Conservation (phyloP, 2,329 filamentous ascomycete species). For the Apiospora kogelbergensis region DNA sequence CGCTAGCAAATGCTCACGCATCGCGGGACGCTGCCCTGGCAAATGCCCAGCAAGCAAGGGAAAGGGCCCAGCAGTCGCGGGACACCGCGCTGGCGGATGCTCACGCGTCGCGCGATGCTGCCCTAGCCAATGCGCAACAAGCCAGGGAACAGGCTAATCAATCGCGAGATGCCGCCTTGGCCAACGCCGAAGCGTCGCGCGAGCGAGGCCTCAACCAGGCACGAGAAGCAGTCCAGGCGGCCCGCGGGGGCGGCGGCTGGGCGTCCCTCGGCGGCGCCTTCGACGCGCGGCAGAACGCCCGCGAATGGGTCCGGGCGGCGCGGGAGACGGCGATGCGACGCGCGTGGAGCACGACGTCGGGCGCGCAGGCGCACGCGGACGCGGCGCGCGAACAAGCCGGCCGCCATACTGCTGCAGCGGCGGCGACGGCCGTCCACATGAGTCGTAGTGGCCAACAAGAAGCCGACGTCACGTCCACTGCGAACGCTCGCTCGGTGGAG, state of each 20-base stretch:
- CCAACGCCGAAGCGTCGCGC: neutral
- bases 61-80: neutral
- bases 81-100: neutral
- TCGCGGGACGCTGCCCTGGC: neutral
- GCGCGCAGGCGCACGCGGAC: neutral
- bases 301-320: neutral
- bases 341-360: neutral
- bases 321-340: neutral
- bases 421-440: no score
- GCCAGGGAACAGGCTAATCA: neutral
- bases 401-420: neutral
- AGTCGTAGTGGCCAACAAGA: no score
- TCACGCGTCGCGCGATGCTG: neutral
- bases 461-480: neutral
- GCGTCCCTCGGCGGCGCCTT: neutral
- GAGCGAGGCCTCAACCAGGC: no score
- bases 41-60: neutral
- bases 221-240: neutral
- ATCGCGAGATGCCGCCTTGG: neutral
- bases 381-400: neutral
- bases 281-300: neutral
- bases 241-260: neutral
- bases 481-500: conserved; percentile 25
- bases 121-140: neutral
- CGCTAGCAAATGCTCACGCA: neutral